phyloP scores from a whole-genome alignment of 2,329 filamentous ascomycete genomes.

The Claviceps quebecensis region DNA sequence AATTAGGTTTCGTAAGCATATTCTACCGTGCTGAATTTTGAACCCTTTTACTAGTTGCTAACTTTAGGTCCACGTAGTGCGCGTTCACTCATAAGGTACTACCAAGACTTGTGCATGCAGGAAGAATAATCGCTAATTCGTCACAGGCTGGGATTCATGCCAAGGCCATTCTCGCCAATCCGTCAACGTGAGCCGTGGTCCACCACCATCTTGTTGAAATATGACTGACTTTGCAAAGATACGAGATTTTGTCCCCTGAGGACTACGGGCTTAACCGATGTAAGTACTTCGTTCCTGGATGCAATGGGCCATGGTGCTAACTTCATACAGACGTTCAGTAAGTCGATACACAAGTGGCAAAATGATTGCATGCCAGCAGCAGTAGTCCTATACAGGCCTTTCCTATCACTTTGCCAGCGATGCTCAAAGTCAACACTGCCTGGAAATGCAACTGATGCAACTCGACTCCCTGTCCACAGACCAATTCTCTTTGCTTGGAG shows the following conservation, averaged over 20 bases:
- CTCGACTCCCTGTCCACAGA: not conserved
- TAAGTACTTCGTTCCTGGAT: not conserved
- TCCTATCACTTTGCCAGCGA: not conserved
- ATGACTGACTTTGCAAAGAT: conserved; percentile 33
- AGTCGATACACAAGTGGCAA: not conserved
- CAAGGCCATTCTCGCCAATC: conserved; percentile 12
- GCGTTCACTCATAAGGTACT: conserved; percentile 2
- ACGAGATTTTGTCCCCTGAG: conserved; percentile 78
- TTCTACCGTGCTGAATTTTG: no score
- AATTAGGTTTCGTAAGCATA: not conserved
- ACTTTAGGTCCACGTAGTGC: not conserved
- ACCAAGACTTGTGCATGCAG: not conserved
- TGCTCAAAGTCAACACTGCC: not conserved
- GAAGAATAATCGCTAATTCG: not conserved
- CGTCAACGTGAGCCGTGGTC: not conserved
- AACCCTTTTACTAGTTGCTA: not conserved
- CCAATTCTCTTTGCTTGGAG: no score
- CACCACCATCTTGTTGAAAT: not conserved
- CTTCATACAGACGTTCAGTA: conserved; percentile 1
- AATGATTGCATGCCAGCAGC: not conserved
- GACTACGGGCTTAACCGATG: conserved; percentile 27
- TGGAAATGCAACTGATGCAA: not conserved
- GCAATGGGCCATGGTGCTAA: not conserved
- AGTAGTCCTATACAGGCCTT: not conserved
- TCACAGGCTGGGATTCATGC: conserved; percentile 20